Evolutionary conservation across 768 basidiomycete genomes (phyloP).

Genomic region (Brasilioporus rufonigricans): DNA sequence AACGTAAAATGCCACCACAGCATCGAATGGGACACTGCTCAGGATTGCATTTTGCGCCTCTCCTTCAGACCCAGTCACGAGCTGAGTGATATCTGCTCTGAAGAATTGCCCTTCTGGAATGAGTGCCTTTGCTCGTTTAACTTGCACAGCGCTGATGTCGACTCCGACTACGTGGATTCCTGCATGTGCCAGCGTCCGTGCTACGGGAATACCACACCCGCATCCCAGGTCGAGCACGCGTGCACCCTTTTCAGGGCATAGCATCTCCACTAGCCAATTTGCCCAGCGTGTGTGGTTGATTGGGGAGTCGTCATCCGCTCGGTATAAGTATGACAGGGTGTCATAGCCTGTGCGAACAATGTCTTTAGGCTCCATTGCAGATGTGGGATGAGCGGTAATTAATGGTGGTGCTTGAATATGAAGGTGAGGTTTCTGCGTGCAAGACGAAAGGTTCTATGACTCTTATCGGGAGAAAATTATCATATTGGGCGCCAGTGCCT

Average conservation of each 20-base stretch:
- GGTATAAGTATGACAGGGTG: not conserved
- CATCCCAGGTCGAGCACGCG: constrained; percentile 7
- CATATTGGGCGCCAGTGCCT: too few species aligned
- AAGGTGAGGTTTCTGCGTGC: not conserved
- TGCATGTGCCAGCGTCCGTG: constrained; percentile 1
- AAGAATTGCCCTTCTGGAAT: constrained; percentile 5
- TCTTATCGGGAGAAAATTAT: constrained; percentile 6
- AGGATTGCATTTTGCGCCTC: not conserved
- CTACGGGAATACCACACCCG: constrained; percentile 8
- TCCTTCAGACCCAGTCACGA: not conserved
- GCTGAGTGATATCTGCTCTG: constrained; percentile 4
- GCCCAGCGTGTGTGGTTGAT: constrained; percentile 2
- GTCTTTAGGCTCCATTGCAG: constrained; percentile 7
- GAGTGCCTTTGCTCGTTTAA: constrained; percentile 7
- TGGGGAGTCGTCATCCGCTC: not conserved
- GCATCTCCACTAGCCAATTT: not conserved
- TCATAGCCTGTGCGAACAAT: constrained; percentile 4
- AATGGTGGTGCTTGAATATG: constrained; percentile 6
- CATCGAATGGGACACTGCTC: not conserved
- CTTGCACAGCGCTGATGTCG: constrained; percentile 5
- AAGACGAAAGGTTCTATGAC: not conserved
- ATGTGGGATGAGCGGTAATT: constrained; percentile 20
- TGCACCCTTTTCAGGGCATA: not conserved
- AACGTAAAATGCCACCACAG: constrained; percentile 5
- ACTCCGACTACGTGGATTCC: constrained; percentile 5